phyloP scores from a whole-genome alignment of 768 basidiomycete species.

The Pisolithus orientalis region DNA sequence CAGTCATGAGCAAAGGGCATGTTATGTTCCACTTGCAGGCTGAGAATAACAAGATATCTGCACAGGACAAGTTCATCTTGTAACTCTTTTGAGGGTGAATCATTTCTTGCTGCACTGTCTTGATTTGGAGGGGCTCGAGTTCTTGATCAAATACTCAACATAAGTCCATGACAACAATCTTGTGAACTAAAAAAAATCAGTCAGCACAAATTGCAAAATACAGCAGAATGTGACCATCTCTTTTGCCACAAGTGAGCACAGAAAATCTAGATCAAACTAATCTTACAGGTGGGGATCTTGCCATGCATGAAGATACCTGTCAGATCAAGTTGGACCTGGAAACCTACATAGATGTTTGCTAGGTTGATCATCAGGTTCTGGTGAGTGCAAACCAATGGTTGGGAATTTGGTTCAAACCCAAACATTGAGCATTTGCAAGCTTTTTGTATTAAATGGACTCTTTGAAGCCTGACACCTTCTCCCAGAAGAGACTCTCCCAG shows the following conservation, averaged over 20 bases:
- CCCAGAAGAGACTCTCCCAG: slow-evolving; percentile 99
- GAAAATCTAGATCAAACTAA: slow-evolving; percentile 99
- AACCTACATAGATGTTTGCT: slow-evolving; percentile 99
- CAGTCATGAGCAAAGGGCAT: slow-evolving; percentile 90
- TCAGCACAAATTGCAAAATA: slow-evolving; percentile 14
- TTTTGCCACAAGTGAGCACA: slow-evolving; percentile 99
- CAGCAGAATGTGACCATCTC: slow-evolving; percentile 49
- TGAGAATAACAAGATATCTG: slow-evolving; percentile 96
- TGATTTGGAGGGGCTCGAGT: slow-evolving; percentile 94
- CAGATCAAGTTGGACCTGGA: slow-evolving; percentile 98
- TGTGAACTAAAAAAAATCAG: slow-evolving; percentile 51
- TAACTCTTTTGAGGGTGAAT: slow-evolving; percentile 99
- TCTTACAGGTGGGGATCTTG: slow-evolving; percentile 96
- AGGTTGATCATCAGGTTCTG: slow-evolving; percentile 99
- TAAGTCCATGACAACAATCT: slow-evolving; percentile 91
- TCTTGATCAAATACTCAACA: slow-evolving; percentile 99
- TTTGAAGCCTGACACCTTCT: slow-evolving; percentile 96
- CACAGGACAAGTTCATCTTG: slow-evolving; percentile 99
- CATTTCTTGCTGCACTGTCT: slow-evolving; percentile 99
- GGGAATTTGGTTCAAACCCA: slow-evolving; percentile 95
- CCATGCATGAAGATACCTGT: slow-evolving; percentile 99
- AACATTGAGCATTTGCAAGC: slow-evolving; percentile 96
- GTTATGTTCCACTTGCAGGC: slow-evolving; percentile 98
- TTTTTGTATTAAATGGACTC: slow-evolving; percentile 96
- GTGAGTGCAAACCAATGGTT: slow-evolving; percentile 99